A percentile compares a stretch with the other conserved stretches of the same genome.
phyloP scores from a whole-genome alignment of 331 rosid genomes.

The Spiraea crenata region DNA sequence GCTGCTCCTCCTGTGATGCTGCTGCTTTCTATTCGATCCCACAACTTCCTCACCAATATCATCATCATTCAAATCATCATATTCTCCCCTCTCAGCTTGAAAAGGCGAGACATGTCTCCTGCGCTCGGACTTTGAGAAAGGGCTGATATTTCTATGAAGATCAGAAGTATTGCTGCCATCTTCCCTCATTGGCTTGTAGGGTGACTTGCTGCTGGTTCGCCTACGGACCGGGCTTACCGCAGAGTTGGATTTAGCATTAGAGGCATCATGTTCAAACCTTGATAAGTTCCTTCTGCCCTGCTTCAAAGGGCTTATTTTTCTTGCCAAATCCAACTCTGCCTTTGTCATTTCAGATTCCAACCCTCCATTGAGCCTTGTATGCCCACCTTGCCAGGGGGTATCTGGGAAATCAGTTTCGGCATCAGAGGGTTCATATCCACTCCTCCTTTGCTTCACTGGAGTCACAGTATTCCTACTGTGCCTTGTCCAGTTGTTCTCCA shows the following conservation, averaged over 20 bases:
- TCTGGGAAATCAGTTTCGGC: conserved; percentile 73
- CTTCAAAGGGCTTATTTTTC: conserved; percentile 37
- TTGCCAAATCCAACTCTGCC: conserved; percentile 18
- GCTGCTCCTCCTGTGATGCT: conserved; percentile 22
- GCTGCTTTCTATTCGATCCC: conserved; percentile 22
- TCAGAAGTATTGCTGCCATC: conserved; percentile 26
- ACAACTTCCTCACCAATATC: conserved; percentile 4
- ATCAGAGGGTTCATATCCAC: conserved; percentile 90
- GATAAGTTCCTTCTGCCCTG: conserved; percentile 42
- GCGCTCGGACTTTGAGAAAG: conserved; percentile 47
- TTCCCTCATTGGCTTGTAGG: conserved; percentile 45
- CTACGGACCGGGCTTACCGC: conserved; percentile 29
- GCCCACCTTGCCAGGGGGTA: conserved; percentile 46
- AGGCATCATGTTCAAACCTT: conserved; percentile 35
- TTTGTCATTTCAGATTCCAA: conserved; percentile 30
- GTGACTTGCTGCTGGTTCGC: conserved; percentile 58
- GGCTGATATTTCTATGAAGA: conserved; percentile 41
- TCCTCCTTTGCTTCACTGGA: conserved; percentile 51
- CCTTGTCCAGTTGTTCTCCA: conserved; percentile 36
- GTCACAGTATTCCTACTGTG: conserved; percentile 31
- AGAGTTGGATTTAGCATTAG: conserved; percentile 22
- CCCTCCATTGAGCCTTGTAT: neutral
- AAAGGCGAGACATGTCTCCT: conserved; percentile 45
- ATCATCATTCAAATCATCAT: conserved; percentile 17
- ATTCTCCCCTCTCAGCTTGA: conserved; percentile 13